These are phyloP conservation scores for Sugiyamaella japonica DNA, from an alignment of 1,139 yeast species.

Conservation along the genomic window DNA sequence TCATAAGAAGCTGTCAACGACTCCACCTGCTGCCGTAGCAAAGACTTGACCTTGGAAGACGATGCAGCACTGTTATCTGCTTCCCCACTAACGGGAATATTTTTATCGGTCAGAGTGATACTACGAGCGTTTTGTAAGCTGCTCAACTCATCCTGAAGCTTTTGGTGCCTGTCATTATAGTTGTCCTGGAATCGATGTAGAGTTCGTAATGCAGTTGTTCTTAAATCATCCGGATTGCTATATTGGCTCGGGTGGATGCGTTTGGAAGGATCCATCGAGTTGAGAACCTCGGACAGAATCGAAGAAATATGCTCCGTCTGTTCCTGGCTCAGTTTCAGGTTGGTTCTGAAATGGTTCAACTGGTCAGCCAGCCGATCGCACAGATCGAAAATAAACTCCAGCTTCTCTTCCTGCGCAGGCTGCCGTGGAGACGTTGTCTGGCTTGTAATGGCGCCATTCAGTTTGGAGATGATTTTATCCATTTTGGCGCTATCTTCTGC, in stretches of 20 bases:
- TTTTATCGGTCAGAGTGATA: not conserved
- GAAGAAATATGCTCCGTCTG: constrained; percentile 8
- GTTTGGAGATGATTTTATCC: constrained; percentile 19
- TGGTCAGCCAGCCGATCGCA: constrained; percentile 12
- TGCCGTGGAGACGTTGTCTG: constrained; percentile 20
- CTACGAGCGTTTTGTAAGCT: constrained; percentile 4
- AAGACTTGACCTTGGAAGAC: constrained; percentile 22
- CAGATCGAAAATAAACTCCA: constrained; percentile 15
- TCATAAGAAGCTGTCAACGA: constrained; percentile 30
- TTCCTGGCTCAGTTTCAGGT: constrained; percentile 2
- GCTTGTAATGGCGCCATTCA: constrained; percentile 13
- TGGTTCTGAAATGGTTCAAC: constrained; percentile 7
- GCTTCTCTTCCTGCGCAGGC: constrained; percentile 14
- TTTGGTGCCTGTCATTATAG: not conserved
- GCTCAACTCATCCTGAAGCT: constrained; percentile 1
- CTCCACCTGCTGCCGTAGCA: constrained; percentile 29
- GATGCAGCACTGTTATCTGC: not conserved
- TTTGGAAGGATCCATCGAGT: constrained; percentile 12
- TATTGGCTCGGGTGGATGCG: constrained; percentile 12
- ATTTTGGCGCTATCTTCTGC: constrained; percentile 8
- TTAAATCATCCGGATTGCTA: constrained; percentile 7
- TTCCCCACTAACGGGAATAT: not conserved
- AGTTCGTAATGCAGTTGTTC: constrained; percentile 9
- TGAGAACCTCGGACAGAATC: constrained; percentile 15
- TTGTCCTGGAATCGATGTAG: constrained; percentile 11